Base-by-base conservation (phyloP, 176 grass and related monocot genomes). In the Guadua angustifolia region DNA sequence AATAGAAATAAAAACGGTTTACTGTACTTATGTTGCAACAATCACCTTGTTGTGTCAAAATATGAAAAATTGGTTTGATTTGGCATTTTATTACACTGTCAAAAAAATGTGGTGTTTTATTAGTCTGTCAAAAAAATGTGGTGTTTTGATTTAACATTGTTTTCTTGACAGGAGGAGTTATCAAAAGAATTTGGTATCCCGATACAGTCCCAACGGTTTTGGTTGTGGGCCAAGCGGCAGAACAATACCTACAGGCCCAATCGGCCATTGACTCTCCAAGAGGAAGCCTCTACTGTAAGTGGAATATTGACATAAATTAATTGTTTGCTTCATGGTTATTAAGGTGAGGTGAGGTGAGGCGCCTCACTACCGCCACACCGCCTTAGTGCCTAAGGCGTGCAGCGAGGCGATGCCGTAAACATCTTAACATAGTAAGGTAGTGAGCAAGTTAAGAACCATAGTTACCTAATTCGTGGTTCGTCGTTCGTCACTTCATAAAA, bases 141-240 rank as follows among this genome's bases (percentile, higher is more conserved):
- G 13, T 65, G 9, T 66, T 73, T 45, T 77, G 51, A 25, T 72
- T 75, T 71, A 59, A 78, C 69, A 22, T 63, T 45, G 58, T 49
- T 73, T 63, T 74, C 63, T 82, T 90, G 73, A 42, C 84, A 94
- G 92, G 89, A 73, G 36, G 92, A 91, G 55, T 71, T 94, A 33
- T 80, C 78, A 4, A 94, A 89, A 85, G 84, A 89, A 82, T 87
- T 83, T 75, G 73, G 87, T 57, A 89, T 94, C 62, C 84, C 89
- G 0, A 81, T 89, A 32, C 84, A 91, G 11, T 91, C 60, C 79
- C 92, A 91, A 69, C 85, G 92, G 29, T 94, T 94, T 87, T 94
- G 92, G 92, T 61, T 85, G 25, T 94, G 92, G 92, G 81, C 89
- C 60, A 94, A 87, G 82, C 87, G 92, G 40, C 84, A 82, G 66